phyloP scores from a whole-genome alignment of 495 filamentous ascomycete genomes.

The Hyaloscypha hepaticicola region DNA sequence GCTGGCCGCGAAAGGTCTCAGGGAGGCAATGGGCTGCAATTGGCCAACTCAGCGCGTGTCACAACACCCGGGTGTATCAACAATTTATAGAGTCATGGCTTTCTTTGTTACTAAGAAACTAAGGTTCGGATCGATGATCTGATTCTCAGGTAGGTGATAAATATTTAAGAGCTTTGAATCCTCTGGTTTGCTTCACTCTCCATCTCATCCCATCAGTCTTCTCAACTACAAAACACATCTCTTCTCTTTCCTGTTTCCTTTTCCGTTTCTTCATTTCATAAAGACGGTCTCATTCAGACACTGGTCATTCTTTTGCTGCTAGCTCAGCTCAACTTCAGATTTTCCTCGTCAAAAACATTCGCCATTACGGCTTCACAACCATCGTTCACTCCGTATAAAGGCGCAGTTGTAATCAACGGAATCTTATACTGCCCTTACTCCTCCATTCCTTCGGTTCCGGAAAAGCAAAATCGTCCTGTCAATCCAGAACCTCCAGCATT shows the following conservation, averaged over 20 bases:
- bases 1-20: constrained; percentile 18
- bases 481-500: background rate
- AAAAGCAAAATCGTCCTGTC: background rate
- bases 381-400: constrained; percentile 24
- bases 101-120: constrained; percentile 12
- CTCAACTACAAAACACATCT: constrained; percentile 19
- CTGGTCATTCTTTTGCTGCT: constrained; percentile 30
- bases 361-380: constrained; percentile 16
- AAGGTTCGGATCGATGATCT: constrained; percentile 7
- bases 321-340: constrained; percentile 23
- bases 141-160: constrained; percentile 2
- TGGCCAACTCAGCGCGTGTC: constrained; percentile 31
- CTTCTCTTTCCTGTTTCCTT: constrained; percentile 16
- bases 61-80: constrained; percentile 30
- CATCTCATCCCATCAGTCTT: constrained; percentile 27
- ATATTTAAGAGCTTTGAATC: constrained; percentile 31
- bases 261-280: constrained; percentile 21
- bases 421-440: constrained; percentile 24
- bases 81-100: constrained; percentile 30
- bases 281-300: constrained; percentile 31
- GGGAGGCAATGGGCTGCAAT: constrained; percentile 16
- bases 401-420: constrained; percentile 26
- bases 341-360: constrained; percentile 8
- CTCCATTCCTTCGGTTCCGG: background rate
- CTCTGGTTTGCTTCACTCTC: constrained; percentile 21